These are phyloP conservation scores for Anisodus acutangulus DNA, from an alignment of 257 asterid genomes.

Conservation along the genomic window DNA sequence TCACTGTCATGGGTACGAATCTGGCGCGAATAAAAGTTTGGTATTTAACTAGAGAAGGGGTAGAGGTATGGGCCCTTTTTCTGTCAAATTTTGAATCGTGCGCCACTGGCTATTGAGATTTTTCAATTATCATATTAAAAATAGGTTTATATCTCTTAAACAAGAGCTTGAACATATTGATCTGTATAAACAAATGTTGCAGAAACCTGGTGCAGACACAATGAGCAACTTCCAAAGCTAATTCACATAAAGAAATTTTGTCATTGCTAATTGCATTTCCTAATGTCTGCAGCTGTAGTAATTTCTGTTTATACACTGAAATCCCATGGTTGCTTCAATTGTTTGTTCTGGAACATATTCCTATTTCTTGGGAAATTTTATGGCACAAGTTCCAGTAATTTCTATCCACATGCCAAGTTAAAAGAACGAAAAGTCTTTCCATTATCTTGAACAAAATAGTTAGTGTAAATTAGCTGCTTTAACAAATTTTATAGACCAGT, in stretches of 20 bases:
- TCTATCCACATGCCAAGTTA: not conserved
- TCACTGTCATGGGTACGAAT: too few relatives aligned
- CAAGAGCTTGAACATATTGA: not conserved
- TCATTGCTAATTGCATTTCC: not conserved
- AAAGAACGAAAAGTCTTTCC: slow-evolving; percentile 4
- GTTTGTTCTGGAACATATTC: not conserved
- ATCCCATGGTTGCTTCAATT: not conserved
- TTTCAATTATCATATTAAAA: too few relatives aligned
- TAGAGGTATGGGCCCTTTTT: too few relatives aligned
- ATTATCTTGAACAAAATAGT: not conserved
- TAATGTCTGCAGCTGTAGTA: not conserved
- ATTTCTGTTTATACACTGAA: not conserved
- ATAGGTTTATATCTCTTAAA: not conserved
- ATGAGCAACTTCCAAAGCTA: not conserved
- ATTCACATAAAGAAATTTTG: not conserved
- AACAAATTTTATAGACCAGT: not conserved
- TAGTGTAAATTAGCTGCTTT: not conserved
- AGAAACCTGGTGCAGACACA: not conserved
- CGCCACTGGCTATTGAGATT: too few relatives aligned
- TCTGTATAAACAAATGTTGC: not conserved
- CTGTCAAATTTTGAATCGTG: too few relatives aligned
- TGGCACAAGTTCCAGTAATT: not conserved
- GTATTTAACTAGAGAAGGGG: too few relatives aligned
- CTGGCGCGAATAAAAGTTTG: too few relatives aligned
- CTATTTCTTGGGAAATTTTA: not conserved